Conservation (phyloP, 345 rosid genomes). For the Cardamine occulta region DNA sequence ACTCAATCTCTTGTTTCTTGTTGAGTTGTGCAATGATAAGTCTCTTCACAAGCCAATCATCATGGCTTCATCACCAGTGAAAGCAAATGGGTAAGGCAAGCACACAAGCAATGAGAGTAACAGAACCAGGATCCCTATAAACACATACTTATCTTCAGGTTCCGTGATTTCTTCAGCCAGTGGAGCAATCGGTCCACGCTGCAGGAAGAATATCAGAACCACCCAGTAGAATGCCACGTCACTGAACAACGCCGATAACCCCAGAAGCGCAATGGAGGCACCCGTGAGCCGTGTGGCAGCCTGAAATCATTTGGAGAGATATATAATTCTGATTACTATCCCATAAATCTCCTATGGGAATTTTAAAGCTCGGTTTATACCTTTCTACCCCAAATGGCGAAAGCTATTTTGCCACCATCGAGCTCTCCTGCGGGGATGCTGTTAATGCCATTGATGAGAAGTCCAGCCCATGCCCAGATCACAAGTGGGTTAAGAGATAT, state of each 20-base stretch:
- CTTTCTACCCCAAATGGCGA: constrained; percentile 97
- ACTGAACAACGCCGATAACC: constrained; percentile 70
- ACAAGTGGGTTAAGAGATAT: constrained; percentile 84
- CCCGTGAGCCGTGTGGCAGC: constrained; percentile 71
- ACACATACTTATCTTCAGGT: constrained; percentile 65
- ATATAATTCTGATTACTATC: neutral
- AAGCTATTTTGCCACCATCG: constrained; percentile 85
- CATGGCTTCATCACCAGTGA: constrained; percentile 51
- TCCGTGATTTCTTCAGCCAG: constrained; percentile 73
- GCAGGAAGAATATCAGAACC: constrained; percentile 77
- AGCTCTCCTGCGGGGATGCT: constrained; percentile 97
- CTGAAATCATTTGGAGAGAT: constrained; percentile 46
- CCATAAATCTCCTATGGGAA: neutral
- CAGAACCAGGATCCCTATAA: constrained; percentile 71
- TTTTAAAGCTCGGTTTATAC: constrained; percentile 43
- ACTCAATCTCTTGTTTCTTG: neutral
- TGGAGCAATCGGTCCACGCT: constrained; percentile 89
- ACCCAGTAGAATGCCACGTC: constrained; percentile 97
- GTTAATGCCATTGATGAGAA: constrained; percentile 90
- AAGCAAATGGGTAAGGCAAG: constrained; percentile 86
- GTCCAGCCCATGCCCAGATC: constrained; percentile 96
- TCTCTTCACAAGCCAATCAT: constrained; percentile 45
- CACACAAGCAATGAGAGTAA: constrained; percentile 75
- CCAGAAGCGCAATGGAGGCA: constrained; percentile 69
- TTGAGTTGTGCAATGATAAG: constrained; percentile 3